These are phyloP conservation scores for Phyllosticta citriasiana DNA, from an alignment of 2,329 filamentous ascomycete species.

Conservation along the genomic window DNA sequence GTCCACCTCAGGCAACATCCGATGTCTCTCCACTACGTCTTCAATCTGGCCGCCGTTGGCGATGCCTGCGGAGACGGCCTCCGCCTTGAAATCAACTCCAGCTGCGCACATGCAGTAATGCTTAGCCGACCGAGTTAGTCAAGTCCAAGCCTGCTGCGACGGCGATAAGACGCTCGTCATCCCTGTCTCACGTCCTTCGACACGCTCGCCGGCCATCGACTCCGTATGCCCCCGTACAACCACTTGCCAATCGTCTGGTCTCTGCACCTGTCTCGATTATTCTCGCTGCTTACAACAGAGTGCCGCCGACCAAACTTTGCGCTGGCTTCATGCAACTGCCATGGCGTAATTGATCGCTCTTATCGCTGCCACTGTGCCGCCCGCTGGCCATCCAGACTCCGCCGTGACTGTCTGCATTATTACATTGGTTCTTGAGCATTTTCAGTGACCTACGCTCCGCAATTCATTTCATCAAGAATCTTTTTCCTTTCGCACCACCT, in stretches of 20 bases:
- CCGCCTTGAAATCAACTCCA: not conserved
- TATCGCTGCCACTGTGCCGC: not conserved
- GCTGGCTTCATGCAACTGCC: not conserved
- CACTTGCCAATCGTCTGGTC: not conserved
- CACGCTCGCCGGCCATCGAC: not conserved
- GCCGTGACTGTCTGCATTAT: slow-evolving; percentile 13
- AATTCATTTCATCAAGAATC: not conserved
- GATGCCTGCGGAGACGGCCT: not conserved
- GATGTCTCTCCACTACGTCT: not conserved
- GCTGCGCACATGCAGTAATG: not conserved
- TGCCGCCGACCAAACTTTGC: not conserved
- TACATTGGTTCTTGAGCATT: slow-evolving; percentile 6
- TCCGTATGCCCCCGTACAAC: not conserved
- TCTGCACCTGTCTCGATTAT: not conserved
- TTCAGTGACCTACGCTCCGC: not conserved
- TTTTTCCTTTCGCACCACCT: not conserved
- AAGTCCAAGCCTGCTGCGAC: not conserved
- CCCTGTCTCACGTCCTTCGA: not conserved
- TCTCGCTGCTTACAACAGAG: not conserved
- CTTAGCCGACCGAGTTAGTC: not conserved
- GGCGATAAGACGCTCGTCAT: not conserved
- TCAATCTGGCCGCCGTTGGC: not conserved
- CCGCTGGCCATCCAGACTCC: not conserved
- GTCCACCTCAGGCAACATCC: not conserved
- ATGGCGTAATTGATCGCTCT: not conserved